Percentiles rank a stretch among this genome's conserved stretches.
Conservation (phyloP, 2,329 filamentous ascomycete species). For the Phaeomoniella chlamydospora region DNA sequence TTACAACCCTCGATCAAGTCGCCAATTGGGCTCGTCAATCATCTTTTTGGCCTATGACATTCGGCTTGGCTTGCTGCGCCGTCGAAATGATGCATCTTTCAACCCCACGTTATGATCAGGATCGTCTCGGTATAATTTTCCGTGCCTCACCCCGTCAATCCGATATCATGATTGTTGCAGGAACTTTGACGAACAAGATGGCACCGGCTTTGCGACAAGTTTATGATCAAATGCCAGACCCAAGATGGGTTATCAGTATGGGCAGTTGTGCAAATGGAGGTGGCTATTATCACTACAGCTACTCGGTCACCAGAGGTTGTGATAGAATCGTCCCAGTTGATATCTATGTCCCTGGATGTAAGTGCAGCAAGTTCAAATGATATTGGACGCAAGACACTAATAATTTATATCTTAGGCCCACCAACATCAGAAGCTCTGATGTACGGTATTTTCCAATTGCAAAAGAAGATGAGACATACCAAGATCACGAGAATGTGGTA, state of each 20-base stretch:
- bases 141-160: constrained; percentile 75
- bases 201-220: constrained; percentile 77
- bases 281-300: constrained; percentile 79
- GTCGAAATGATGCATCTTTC: constrained; percentile 90
- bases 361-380: constrained; percentile 48
- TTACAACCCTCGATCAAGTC: constrained; percentile 62
- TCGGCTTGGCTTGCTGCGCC: constrained; percentile 77
- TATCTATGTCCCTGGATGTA: constrained; percentile 65
- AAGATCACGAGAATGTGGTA: constrained; percentile 39
- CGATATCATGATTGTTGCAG: constrained; percentile 87
- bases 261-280: constrained; percentile 74
- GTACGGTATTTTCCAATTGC: constrained; percentile 56
- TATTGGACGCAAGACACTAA: constrained; percentile 30
- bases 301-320: constrained; percentile 60
- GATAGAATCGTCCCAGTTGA: constrained; percentile 68
- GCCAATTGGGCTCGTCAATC: constrained; percentile 75
- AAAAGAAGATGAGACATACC: constrained; percentile 55
- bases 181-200: constrained; percentile 94
- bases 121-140: constrained; percentile 81
- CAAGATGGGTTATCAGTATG: constrained; percentile 77
- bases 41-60: constrained; percentile 80
- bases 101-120: constrained; percentile 77
- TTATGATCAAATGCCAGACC: constrained; percentile 93
- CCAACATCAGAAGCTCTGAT: constrained; percentile 37
- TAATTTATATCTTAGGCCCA: constrained; percentile 13